A percentile compares a stretch with the other conserved stretches of the same genome.
These are phyloP conservation scores for Nicotiana benthamiana DNA, from an alignment of 257 asterid genomes.

Conservation along the genomic window DNA sequence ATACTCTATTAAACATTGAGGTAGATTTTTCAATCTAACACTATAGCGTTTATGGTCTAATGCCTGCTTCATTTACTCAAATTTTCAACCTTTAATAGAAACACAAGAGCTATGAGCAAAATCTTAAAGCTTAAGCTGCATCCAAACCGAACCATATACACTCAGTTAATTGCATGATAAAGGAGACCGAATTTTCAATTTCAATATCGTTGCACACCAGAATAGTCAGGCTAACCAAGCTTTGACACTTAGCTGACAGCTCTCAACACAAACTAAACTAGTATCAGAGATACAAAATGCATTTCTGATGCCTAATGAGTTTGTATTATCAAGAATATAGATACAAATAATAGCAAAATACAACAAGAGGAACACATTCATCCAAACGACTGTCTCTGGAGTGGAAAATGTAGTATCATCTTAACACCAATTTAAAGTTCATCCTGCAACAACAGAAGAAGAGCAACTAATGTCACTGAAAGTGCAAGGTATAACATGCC, in stretches of 20 bases:
- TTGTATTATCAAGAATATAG: not conserved
- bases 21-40: too few species aligned
- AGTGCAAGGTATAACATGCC: not conserved
- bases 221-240: not conserved
- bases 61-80: too few species aligned
- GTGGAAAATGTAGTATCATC: not conserved
- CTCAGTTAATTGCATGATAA: not conserved
- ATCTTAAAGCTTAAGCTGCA: not conserved
- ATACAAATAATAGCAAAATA: not conserved
- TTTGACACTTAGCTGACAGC: not conserved
- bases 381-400: not conserved
- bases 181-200: not conserved
- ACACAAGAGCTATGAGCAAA: not conserved
- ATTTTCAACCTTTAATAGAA: too few species aligned
- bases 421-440: constrained; percentile 32
- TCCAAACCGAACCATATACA: too few species aligned
- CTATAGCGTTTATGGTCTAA: too few species aligned
- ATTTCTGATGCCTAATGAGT: not conserved
- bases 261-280: too few species aligned
- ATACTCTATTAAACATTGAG: too few species aligned
- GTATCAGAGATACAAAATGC: not conserved
- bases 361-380: not conserved
- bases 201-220: not conserved
- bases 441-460: constrained; percentile 33
- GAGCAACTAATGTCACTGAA: not conserved